Evolutionary conservation across 345 rosid genomes (phyloP), one percentile per base, ranked within the genome.

Genomic region (Noccaea caerulescens): DNA sequence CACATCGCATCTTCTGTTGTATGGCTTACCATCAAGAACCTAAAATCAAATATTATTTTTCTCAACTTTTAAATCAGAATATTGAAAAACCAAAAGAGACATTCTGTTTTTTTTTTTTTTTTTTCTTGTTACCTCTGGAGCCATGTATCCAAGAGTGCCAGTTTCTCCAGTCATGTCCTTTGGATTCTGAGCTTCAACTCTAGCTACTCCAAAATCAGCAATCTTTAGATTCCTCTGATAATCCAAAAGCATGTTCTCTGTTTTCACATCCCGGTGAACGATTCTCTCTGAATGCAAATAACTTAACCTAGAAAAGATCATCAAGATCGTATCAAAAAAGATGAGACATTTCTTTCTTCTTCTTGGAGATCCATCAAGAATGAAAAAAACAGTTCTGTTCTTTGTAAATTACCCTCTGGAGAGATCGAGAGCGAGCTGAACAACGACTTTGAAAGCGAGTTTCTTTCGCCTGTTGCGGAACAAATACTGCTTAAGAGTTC

Each of bases 171-270:
- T 95, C 99, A 95, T 95, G 67, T 95, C 98, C 51, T 80, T 70
- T 76, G 97, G 98, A 82, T 95, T 95, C 80, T 86, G 96, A 82
- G 98, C 99, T 82, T 92, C 99, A 58, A 95, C 98, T 61, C 99
- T 96, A 4, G 99, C 99, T 63, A 95, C 99, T 0, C 99, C 99
- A 79, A 95, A 95, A 85, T 95, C 99, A 69, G 99, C 99, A 71
- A 95, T 95, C 82, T 92, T 95, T 38, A 95, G 80, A 68, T 49
- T 87, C 81, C 89, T 84, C 4, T 81, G 77, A 51, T 72, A 20
- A 82, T 95, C 96, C 68, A 95, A 75, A 44, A 95, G 76, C 99
- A 95, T 90, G 62, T 95, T 95, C 69, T 95, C 99, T 20, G 98
- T 76, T 82, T 92, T 92, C 71, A 95, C 99, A 82, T 92, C 99